Percentiles rank a stretch among this genome's conserved stretches.
Conservation (phyloP, 2,329 filamentous ascomycete species). For the Xylariaceae sp. region DNA sequence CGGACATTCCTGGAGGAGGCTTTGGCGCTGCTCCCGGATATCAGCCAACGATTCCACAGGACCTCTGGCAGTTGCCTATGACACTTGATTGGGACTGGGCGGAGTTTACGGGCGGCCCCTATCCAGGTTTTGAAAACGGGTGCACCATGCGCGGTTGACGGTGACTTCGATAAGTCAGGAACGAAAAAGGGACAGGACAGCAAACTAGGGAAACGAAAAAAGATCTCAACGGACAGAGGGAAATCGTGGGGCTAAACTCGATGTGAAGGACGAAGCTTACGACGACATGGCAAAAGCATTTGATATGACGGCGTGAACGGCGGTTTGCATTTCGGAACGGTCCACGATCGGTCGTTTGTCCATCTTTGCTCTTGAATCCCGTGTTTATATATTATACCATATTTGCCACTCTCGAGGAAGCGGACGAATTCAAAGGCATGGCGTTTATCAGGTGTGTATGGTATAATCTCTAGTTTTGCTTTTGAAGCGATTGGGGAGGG, state of each 20-base stretch:
- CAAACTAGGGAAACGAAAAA: not conserved
- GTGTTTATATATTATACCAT: not conserved
- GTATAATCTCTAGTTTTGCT: not conserved
- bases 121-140: constrained; percentile 60
- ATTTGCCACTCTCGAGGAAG: not conserved
- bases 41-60: constrained; percentile 83
- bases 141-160: constrained; percentile 31
- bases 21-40: constrained; percentile 38
- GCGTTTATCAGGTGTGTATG: constrained; percentile 3
- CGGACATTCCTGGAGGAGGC: constrained; percentile 18
- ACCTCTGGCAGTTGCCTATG: constrained; percentile 94
- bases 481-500: not conserved
- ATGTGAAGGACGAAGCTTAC: not conserved
- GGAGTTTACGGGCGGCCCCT: constrained; percentile 61
- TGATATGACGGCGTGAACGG: constrained; percentile 8
- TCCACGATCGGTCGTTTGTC: not conserved
- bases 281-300: constrained; percentile 6
- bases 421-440: not conserved
- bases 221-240: not conserved
- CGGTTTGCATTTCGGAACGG: not conserved
- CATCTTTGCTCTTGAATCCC: not conserved
- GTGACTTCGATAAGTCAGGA: not conserved
- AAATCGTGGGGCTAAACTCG: not conserved
- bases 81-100: constrained; percentile 85
- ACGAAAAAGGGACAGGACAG: not conserved